phyloP scores from a whole-genome alignment of 2,329 filamentous ascomycete genomes.

The Fusarium robinianum region DNA sequence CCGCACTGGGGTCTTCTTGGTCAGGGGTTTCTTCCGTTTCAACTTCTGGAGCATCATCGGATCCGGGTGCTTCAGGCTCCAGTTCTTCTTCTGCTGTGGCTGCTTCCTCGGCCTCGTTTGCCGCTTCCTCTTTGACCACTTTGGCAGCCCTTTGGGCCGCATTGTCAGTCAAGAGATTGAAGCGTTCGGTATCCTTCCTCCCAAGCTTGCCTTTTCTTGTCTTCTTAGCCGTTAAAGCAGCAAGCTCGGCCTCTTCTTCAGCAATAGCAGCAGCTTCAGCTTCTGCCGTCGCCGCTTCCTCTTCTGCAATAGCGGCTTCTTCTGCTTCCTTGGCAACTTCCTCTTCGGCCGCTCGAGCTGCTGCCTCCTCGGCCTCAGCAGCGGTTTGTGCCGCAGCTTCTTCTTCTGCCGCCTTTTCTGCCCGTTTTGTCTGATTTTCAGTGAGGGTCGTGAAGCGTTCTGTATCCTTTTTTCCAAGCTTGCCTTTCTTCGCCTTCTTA shows the following conservation, averaged over 20 bases:
- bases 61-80: constrained; percentile 13
- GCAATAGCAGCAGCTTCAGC: constrained; percentile 22
- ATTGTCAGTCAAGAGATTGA: constrained; percentile 28
- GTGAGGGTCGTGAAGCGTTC: constrained; percentile 38
- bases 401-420: constrained; percentile 34
- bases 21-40: constrained; percentile 14
- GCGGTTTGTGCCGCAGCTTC: constrained; percentile 6
- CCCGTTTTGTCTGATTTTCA: constrained; percentile 28
- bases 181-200: constrained; percentile 30
- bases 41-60: constrained; percentile 20
- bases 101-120: constrained; percentile 6
- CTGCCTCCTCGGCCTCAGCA: constrained; percentile 13
- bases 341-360: constrained; percentile 8
- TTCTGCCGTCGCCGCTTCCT: constrained; percentile 26
- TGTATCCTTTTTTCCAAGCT: constrained; percentile 35
- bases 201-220: constrained; percentile 28
- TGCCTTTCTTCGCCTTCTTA: constrained; percentile 43
- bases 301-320: constrained; percentile 41
- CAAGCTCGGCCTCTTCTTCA: constrained; percentile 31
- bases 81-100: background rate
- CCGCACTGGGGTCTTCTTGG: constrained; percentile 7
- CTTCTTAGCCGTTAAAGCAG: constrained; percentile 25
- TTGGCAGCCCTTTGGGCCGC: constrained; percentile 27
- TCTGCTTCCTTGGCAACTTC: constrained; percentile 11
- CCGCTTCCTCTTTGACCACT: constrained; percentile 19